Evolutionary conservation across 1,284 basidiomycete species (phyloP).

Genomic region (Sanguinoderma infundibulare): DNA sequence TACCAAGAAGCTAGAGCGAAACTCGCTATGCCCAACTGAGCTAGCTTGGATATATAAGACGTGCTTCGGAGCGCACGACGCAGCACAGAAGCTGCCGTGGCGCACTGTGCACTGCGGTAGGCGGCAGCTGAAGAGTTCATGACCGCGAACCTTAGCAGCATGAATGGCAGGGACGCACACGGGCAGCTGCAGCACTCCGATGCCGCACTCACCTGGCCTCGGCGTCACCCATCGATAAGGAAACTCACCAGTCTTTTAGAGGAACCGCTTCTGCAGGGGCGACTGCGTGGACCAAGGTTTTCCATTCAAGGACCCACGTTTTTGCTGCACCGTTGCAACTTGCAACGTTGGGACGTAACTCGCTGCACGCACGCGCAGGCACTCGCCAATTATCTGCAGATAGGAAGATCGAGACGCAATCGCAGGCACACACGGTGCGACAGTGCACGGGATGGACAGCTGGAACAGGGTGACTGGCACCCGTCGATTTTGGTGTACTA

Average conservation of each 20-base stretch:
- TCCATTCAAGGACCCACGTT: no score
- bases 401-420: background rate
- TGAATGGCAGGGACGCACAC: background rate
- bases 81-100: background rate
- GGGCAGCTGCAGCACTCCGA: no score
- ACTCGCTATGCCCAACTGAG: background rate
- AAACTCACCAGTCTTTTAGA: no score
- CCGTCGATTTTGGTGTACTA: conserved; percentile 21
- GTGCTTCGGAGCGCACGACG: background rate
- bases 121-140: background rate
- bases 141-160: background rate
- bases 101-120: background rate
- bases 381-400: background rate
- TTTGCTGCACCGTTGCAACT: no score
- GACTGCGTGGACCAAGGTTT: no score
- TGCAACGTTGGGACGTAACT: no score
- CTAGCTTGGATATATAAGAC: background rate
- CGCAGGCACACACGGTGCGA: background rate
- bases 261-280: no score
- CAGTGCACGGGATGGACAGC: conserved; percentile 9
- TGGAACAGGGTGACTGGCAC: conserved; percentile 27
- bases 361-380: background rate
- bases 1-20: background rate
- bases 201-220: no score
- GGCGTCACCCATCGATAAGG: no score